Evolutionary conservation across 805 yeast genomes (phyloP), one percentile per base, ranked within the genome.

Genomic region (Lipomyces sp.): DNA sequence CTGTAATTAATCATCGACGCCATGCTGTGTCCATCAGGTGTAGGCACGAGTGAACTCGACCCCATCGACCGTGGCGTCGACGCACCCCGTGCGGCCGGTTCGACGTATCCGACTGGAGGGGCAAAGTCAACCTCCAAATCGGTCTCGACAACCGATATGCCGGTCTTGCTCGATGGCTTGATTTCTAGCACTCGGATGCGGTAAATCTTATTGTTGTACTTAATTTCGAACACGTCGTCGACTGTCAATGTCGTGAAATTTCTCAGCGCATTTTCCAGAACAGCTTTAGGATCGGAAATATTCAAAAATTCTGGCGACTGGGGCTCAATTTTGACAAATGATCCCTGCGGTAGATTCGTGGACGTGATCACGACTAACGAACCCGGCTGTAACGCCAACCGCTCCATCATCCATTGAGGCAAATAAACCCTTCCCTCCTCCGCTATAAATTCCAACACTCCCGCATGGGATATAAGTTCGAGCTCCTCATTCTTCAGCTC

Each of bases 61-160:
- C 48, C 48, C 24, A 42, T 42, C 48, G 48, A 42, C 48, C 8
- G 48, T 3, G 34, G 34, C 18, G 59, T 32, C 7, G 59, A 32
- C 42, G 59, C 18, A 32, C 30, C 59, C 24, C 34, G 29, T n/a
- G 7, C 34, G 15, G 34, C 10, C 7, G 71, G 70, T 55, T 94
- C 98, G 24, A 90, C 97, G 76, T 95, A 95, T 0, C 99, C 99
- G 4, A 94, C 97, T 0, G 99, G 99, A 1, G 99, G 97, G 1
- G 98, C 98, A 80, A 95, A 95, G 75, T 95, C 99, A 0, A 98
- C 96, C 66, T 91, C 97, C 68, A 95, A 82, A 80, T 95, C 99
- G 0, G 99, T 95, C 76, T 95, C 99, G 34, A 95, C 91, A 4
- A 95, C 97, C 81, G 98, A 94, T 13, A 94, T 88, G 66, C 97